A percentile compares a stretch with the other conserved stretches of the same genome.
phyloP scores from a whole-genome alignment of 2,329 filamentous ascomycete genomes.

The Thielaviopsis populi region DNA sequence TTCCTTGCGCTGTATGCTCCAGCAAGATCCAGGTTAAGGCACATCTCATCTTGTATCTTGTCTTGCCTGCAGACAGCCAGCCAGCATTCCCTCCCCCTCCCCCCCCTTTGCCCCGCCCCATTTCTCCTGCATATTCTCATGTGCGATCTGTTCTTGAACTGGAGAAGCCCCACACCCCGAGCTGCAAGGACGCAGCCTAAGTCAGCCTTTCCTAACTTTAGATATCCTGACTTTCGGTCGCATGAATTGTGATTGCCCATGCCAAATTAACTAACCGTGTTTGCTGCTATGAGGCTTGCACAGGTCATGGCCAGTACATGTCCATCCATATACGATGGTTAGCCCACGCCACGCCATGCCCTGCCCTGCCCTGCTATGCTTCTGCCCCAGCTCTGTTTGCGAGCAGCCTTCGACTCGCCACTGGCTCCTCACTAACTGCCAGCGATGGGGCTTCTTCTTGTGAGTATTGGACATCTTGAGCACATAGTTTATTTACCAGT shows the following conservation, averaged over 20 bases:
- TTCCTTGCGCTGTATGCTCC: not conserved
- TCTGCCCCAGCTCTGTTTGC: not conserved
- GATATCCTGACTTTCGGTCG: not conserved
- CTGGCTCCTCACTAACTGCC: too few relatives aligned
- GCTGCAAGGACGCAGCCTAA: constrained; percentile 1
- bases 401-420: not conserved
- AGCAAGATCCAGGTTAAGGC: not conserved
- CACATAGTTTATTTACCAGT: too few relatives aligned
- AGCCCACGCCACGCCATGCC: not conserved
- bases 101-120: constrained; percentile 4
- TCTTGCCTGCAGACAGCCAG: not conserved
- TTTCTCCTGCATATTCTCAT: constrained; percentile 17
- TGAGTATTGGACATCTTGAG: too few relatives aligned
- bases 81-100: constrained; percentile 8
- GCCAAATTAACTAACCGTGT: not conserved
- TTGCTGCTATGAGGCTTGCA: not conserved
- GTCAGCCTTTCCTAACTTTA: not conserved
- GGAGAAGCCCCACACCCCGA: constrained; percentile 9
- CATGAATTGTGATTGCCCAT: not conserved
- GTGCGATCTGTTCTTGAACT: constrained; percentile 15
- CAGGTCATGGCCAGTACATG: not conserved
- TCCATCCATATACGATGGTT: not conserved
- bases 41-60: not conserved
- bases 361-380: too few relatives aligned
- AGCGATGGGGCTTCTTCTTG: too few relatives aligned